phyloP scores from a whole-genome alignment of 257 asterid species.

The Solanum acaule region DNA sequence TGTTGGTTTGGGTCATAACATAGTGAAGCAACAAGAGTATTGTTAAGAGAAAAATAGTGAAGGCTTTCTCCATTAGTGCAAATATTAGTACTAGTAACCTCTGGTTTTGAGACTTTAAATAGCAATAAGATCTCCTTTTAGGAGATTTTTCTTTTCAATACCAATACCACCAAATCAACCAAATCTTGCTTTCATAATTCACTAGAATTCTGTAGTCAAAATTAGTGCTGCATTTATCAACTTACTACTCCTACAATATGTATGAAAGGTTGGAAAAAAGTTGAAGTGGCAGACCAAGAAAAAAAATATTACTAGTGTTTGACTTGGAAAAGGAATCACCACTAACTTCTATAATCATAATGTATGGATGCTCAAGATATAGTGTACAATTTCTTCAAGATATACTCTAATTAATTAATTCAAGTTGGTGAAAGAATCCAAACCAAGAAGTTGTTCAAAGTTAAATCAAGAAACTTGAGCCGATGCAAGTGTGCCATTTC shows the following conservation, averaged over 20 bases:
- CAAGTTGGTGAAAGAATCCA: background rate
- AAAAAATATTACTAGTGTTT: background rate
- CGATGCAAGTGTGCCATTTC: background rate
- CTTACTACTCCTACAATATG: background rate
- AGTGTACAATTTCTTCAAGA: background rate
- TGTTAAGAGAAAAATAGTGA: background rate
- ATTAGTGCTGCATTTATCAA: background rate
- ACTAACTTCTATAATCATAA: background rate
- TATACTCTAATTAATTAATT: background rate
- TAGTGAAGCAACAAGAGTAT: background rate
- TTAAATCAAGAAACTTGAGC: background rate
- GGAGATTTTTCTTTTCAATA: background rate
- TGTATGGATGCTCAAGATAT: background rate
- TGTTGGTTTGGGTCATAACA: background rate
- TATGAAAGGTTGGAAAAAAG: background rate
- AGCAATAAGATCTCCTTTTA: background rate
- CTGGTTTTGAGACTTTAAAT: background rate
- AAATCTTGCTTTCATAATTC: background rate
- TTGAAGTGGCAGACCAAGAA: background rate
- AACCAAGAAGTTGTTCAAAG: background rate
- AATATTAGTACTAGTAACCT: background rate
- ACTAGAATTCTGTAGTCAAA: background rate
- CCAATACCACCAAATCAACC: background rate
- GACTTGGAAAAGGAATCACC: background rate
- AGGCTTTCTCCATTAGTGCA: background rate